Base-by-base conservation (phyloP, 2,329 filamentous ascomycete genomes). In the Seiridium cupressi region DNA sequence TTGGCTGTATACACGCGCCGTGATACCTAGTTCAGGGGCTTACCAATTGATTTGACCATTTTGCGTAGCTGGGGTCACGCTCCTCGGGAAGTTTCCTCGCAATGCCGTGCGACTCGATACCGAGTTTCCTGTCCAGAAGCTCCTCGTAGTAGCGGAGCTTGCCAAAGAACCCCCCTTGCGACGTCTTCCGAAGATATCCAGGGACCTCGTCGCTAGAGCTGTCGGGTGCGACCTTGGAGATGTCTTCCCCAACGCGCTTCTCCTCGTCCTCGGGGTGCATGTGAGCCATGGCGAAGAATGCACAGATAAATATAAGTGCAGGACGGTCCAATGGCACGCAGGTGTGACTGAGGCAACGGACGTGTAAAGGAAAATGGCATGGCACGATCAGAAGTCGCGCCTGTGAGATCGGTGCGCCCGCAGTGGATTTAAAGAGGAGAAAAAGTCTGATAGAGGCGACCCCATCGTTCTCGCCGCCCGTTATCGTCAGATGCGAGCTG, bases 81-180 rank as follows among this genome's bases (percentile, higher is more conserved):
- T 81, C 75, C 67, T 81, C 76, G 40, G 80, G 76, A 5, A 73
- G 73, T 63, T 80, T 79, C 59, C 81, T 76, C 8, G 71, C 70
- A 51, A 82, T 76, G 48, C 77, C 79, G 54, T 81, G 70, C 2
- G 79, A 75, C 68, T 84, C 81, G 59, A 83, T 73, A 18, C 81
- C 81, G n/a, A 57, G 55, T 32, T 58, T 58, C 18, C 46, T 34
- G 38, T 58, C 56, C 13, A 58, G 68, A 9, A 73, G 68, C 11
- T 69, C 70, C 61, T 83, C 81, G 58, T 76, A 73, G 51, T 69
- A 64, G 53, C 77, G 77, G n/a, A 80, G 63, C 35, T 61, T 70
- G 32, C 65, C 73, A 42, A 80, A 66, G 51, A 77, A 62, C 8
- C 70, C 69, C 69, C 32, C 62, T 46, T 61, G 68, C 31, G 55